Percentiles rank a stretch among this genome's conserved stretches.
Conservation (phyloP, 2,329 filamentous ascomycete genomes). For the Trichothecium roseum region DNA sequence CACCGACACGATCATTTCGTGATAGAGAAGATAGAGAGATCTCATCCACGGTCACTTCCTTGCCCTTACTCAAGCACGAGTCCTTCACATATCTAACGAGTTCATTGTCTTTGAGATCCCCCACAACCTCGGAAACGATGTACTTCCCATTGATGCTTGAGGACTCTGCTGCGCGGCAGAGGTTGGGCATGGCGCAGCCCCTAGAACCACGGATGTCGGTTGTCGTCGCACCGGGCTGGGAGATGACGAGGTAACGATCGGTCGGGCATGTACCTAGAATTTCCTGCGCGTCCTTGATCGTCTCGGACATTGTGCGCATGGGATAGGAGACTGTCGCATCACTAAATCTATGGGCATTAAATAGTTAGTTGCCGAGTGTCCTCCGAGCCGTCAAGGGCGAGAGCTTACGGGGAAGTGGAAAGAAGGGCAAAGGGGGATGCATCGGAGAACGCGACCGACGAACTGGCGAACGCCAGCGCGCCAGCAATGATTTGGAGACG, state of each 20-base stretch:
- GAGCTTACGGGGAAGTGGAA: conserved; percentile 67
- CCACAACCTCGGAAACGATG: conserved; percentile 48
- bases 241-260: conserved; percentile 65
- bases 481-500: conserved; percentile 40
- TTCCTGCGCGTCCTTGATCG: conserved; percentile 30
- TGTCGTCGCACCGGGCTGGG: conserved; percentile 64
- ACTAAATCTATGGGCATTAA: conserved; percentile 18
- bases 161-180: conserved; percentile 30
- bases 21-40: conserved; percentile 27
- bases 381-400: neutral
- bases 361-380: conserved; percentile 1
- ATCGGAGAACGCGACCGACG: conserved; percentile 66
- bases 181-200: conserved; percentile 42
- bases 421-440: conserved; percentile 84
- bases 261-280: conserved; percentile 61
- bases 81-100: conserved; percentile 33
- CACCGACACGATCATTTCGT: conserved; percentile 27
- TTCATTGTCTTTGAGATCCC: conserved; percentile 29
- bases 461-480: conserved; percentile 44
- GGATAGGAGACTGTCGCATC: conserved; percentile 21
- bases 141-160: conserved; percentile 26
- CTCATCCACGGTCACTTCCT: conserved; percentile 24
- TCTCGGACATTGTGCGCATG: conserved; percentile 37
- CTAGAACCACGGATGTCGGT: conserved; percentile 48
- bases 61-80: conserved; percentile 31